Conservation (phyloP, 768 basidiomycete genomes). For the Calocybe cyanea region DNA sequence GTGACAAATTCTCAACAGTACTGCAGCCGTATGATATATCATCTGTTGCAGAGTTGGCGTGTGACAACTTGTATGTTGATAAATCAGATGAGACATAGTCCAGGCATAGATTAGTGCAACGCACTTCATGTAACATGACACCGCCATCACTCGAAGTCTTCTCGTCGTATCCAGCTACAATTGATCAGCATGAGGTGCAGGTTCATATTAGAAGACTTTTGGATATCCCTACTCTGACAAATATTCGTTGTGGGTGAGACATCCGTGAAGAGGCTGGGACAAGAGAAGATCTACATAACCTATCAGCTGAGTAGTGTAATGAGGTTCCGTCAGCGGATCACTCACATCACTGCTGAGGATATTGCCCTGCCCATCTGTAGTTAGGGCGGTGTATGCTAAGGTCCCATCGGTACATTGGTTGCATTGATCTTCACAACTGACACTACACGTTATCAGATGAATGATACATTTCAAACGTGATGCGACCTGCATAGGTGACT, state of each 20-base stretch:
- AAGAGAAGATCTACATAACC: conserved; percentile 5
- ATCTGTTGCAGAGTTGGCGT: conserved; percentile 6
- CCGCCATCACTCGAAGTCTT: conserved; percentile 10
- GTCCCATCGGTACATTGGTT: conserved; percentile 6
- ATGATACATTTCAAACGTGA: neutral
- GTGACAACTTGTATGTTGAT: conserved; percentile 7
- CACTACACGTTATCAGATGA: neutral
- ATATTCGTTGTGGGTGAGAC: conserved; percentile 4
- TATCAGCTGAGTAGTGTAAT: neutral
- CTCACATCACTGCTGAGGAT: conserved; percentile 11
- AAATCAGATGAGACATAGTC: no score
- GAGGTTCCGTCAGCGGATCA: neutral
- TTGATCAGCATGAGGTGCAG: no score
- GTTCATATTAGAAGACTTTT: no score
- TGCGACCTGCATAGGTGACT: neutral
- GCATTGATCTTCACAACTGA: conserved; percentile 7
- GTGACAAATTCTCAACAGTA: conserved; percentile 2
- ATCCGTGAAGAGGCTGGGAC: conserved; percentile 8
- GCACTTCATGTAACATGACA: conserved; percentile 10
- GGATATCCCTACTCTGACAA: neutral
- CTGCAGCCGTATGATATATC: conserved; percentile 11
- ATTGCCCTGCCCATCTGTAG: neutral
- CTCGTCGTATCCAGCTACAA: conserved; percentile 4
- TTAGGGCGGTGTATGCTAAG: no score
- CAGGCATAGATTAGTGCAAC: neutral